phyloP scores from a whole-genome alignment of 805 yeast species.

The Wickerhamomyces silvicola region DNA sequence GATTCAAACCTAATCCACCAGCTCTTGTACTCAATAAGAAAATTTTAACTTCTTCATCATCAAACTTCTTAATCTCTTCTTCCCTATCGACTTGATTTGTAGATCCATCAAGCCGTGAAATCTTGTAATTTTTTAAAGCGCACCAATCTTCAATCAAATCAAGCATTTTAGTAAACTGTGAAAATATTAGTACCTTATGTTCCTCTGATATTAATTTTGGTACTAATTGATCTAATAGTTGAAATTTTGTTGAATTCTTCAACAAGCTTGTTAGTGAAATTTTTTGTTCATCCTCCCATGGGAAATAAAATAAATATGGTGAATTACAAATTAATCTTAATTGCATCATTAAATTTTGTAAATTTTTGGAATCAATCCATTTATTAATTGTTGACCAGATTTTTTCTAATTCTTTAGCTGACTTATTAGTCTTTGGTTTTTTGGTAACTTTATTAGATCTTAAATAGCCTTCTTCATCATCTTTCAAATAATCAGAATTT shows the following conservation, averaged over 20 bases:
- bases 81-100: constrained; percentile 62
- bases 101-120: constrained; percentile 73
- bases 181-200: constrained; percentile 76
- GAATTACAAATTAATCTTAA: constrained; percentile 79
- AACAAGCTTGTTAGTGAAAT: constrained; percentile 35
- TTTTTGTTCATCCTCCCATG: constrained; percentile 47
- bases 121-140: constrained; percentile 35
- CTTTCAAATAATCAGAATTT: constrained; percentile 22
- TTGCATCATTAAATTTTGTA: constrained; percentile 76
- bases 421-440: constrained; percentile 1
- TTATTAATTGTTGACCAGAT: constrained; percentile 22
- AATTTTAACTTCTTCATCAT: constrained; percentile 33
- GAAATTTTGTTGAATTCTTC: constrained; percentile 67
- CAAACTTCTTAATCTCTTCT: constrained; percentile 47
- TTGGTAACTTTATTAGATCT: constrained; percentile 7
- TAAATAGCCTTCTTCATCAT: constrained; percentile 11
- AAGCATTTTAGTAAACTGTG: constrained; percentile 81
- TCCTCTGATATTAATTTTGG: constrained; percentile 38
- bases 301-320: constrained; percentile 78
- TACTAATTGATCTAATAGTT: constrained; percentile 58
- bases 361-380: constrained; percentile 42
- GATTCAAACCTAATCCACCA: constrained; percentile 89
- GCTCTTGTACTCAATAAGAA: constrained; percentile 87
- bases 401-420: constrained; percentile 9
- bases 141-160: constrained; percentile 78